Evolutionary conservation across 495 filamentous ascomycete species (phyloP), one percentile per base, ranked within the genome.

Genomic region (Lepraria neglecta): DNA sequence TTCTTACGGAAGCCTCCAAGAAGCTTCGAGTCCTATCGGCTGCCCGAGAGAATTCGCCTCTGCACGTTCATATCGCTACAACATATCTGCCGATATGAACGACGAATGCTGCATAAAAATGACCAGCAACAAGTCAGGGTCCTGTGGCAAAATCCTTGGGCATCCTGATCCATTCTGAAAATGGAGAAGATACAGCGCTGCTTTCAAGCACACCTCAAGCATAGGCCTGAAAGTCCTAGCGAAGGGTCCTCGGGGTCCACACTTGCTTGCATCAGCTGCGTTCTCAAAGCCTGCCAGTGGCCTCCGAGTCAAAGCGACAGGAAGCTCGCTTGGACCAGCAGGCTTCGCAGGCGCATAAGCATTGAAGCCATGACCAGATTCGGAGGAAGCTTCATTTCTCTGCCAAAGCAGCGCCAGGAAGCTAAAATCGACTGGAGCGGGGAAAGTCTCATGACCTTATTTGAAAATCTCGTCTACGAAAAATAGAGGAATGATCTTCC

Each of bases 381-480:
- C 6, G 17, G 24, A 3, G 47, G 9, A 33, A 10, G 60, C 42
- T 48, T 43, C 56, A 64, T 58, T 53, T 63, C 58, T 33, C 15
- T 56, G 35, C 59, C 62, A 56, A 60, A 60, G 58, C 46, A 52
- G 58, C 46, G 15, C 14, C 28, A 35, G 56, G 56, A 27, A 33
- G 44, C 44, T 59, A 52, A 51, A 10, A 3, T 28, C 1, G 35
- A n/a, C 14, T 42, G 14, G 24, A 50, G 58, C 33, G 58, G 58
- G 58, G 58, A 42, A 21, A 15, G 57, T 59, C 57, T n/a, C 45
- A 51, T 59, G 57, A 59, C 48, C 48, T 7, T 1, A 15, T 4
- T 4, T 17, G 27, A 52, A 31, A 7, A 6, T 10, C 12, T n/a
- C 19, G 44, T 46, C 10, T 28, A 6, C n/a, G 14, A 0, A 52